These are phyloP conservation scores for Tilletia walkeri DNA, from an alignment of 1,284 basidiomycete genomes.

Conservation along the genomic window DNA sequence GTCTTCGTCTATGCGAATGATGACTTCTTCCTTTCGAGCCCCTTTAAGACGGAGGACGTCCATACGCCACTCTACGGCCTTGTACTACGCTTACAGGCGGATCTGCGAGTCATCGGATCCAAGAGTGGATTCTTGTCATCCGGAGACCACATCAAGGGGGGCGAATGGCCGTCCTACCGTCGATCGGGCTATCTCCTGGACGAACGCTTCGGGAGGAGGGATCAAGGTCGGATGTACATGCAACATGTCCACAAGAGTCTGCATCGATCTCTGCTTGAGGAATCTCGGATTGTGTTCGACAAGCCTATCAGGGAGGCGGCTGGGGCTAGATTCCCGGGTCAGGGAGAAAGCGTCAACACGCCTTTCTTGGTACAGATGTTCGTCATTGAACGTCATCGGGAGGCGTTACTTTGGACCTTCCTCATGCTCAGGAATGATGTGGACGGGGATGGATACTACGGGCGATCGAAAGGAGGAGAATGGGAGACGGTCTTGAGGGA, in stretches of 20 bases:
- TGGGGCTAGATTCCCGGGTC: slow-evolving; percentile 30
- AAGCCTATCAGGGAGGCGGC: slow-evolving; percentile 26
- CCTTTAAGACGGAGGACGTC: slow-evolving; percentile 27
- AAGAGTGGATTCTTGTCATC: background rate
- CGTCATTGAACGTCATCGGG: slow-evolving; percentile 41
- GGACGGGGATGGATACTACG: slow-evolving; percentile 18
- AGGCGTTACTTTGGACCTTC: slow-evolving; percentile 47
- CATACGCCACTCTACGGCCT: slow-evolving; percentile 36
- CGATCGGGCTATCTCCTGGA: slow-evolving; percentile 32
- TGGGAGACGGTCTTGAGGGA: slow-evolving; percentile 18
- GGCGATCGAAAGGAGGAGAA: background rate
- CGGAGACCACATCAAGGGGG: slow-evolving; percentile 14
- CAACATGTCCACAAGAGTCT: slow-evolving; percentile 34
- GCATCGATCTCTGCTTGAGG: slow-evolving; percentile 27
- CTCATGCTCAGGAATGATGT: slow-evolving; percentile 35
- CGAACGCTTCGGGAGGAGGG: slow-evolving; percentile 33
- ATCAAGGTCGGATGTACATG: slow-evolving; percentile 25
- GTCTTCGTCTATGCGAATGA: slow-evolving; percentile 39
- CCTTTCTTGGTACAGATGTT: slow-evolving; percentile 36
- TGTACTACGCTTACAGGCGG: slow-evolving; percentile 38
- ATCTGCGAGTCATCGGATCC: slow-evolving; percentile 7
- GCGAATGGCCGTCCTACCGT: slow-evolving; percentile 35
- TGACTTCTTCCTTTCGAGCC: slow-evolving; percentile 39
- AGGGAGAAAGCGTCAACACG: slow-evolving; percentile 29
- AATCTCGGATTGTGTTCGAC: slow-evolving; percentile 33